Conservation (phyloP, 2,329 filamentous ascomycete species). For the Colletotrichum abscissum region DNA sequence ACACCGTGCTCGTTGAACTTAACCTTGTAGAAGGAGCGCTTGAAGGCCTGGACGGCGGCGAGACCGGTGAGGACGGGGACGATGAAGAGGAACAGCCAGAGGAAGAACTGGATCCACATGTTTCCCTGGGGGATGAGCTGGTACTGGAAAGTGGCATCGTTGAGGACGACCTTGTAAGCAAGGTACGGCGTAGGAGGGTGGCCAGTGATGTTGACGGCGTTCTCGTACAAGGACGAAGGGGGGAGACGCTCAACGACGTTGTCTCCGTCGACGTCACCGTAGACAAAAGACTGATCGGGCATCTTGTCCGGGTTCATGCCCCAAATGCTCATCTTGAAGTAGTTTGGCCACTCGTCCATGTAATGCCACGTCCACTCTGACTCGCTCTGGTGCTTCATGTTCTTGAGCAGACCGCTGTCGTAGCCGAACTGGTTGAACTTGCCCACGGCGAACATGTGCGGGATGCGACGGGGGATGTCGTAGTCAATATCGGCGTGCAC, state of each 20-base stretch:
- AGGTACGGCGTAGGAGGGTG: slow-evolving; percentile 63
- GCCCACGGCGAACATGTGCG: slow-evolving; percentile 72
- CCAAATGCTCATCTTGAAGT: slow-evolving; percentile 74
- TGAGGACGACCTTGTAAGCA: slow-evolving; percentile 63
- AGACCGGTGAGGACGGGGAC: slow-evolving; percentile 62
- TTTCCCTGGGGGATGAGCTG: slow-evolving; percentile 63
- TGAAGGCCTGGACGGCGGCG: slow-evolving; percentile 64
- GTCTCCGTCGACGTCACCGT: slow-evolving; percentile 72
- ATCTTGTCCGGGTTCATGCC: slow-evolving; percentile 72
- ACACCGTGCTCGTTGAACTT: slow-evolving; percentile 49
- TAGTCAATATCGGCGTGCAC: slow-evolving; percentile 66
- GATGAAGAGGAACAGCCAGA: slow-evolving; percentile 64
- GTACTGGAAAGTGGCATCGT: slow-evolving; percentile 66
- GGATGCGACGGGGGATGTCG: slow-evolving; percentile 61
- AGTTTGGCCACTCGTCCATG: slow-evolving; percentile 72
- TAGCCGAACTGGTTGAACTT: slow-evolving; percentile 73
- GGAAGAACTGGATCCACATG: slow-evolving; percentile 60
- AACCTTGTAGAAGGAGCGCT: slow-evolving; percentile 61
- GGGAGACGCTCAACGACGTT: slow-evolving; percentile 70
- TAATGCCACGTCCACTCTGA: slow-evolving; percentile 69
- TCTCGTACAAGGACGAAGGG: slow-evolving; percentile 65
- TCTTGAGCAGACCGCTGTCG: slow-evolving; percentile 67
- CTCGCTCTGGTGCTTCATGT: slow-evolving; percentile 59
- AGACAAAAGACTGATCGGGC: slow-evolving; percentile 65
- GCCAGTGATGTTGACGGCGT: slow-evolving; percentile 53